Conservation (phyloP, 164 flowering plant genomes). For the Stephania japonica region DNA sequence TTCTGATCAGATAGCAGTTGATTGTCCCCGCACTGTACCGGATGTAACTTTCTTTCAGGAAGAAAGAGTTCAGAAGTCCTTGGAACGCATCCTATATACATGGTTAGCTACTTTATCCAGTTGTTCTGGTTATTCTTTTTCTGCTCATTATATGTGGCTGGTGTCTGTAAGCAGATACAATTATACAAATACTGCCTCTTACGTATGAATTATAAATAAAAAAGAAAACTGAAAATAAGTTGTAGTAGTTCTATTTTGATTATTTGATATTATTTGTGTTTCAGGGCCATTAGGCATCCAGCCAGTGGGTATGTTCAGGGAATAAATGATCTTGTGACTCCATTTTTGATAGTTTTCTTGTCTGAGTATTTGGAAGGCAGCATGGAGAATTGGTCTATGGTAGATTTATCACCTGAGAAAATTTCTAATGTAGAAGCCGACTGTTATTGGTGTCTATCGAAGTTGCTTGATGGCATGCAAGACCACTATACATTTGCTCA, state of each 20-base stretch:
- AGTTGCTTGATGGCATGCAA: slow-evolving; percentile 97
- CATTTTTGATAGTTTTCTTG: slow-evolving; percentile 90
- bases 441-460: slow-evolving; percentile 94
- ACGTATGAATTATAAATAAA: too few relatives aligned
- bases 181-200: too few relatives aligned
- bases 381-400: slow-evolving; percentile 66
- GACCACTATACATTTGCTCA: slow-evolving; percentile 99
- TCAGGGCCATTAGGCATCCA: slow-evolving; percentile 99
- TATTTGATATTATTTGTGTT: slow-evolving; percentile 12
- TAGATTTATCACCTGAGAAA: slow-evolving; percentile 48
- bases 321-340: slow-evolving; percentile 96
- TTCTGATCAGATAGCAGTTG: slow-evolving; percentile 78
- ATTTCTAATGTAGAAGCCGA: slow-evolving; percentile 84
- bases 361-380: slow-evolving; percentile 78
- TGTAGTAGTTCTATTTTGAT: not conserved
- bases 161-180: not conserved
- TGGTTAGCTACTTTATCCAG: slow-evolving; percentile 42
- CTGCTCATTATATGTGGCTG: not conserved
- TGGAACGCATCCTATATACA: slow-evolving; percentile 93
- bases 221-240: too few relatives aligned
- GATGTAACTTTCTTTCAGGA: slow-evolving; percentile 95
- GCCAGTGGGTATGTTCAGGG: slow-evolving; percentile 99
- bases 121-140: not conserved
- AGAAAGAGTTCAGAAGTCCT: slow-evolving; percentile 80
- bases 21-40: slow-evolving; percentile 98